Evolutionary conservation across 306 rosid species (phyloP), one percentile per base, ranked within the genome.

Genomic region (Cyclanthera cordifolia): DNA sequence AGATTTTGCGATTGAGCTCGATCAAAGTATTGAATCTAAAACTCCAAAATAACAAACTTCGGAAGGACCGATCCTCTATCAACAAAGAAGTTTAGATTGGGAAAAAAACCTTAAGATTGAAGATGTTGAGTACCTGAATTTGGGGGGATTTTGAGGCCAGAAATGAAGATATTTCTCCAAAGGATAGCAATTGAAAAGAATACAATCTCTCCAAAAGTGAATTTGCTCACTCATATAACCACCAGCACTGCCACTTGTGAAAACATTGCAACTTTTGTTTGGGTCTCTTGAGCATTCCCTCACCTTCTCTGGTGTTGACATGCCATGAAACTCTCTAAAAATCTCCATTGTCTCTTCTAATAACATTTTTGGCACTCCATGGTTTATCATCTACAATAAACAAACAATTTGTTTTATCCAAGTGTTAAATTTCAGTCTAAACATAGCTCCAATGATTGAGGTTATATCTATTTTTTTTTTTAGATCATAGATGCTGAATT

Each of bases 61-160:
- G n/a, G n/a, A n/a, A n/a, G n/a, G n/a, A n/a, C n/a, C n/a, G n/a
- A n/a, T n/a, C n/a, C n/a, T n/a, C n/a, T n/a, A n/a, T n/a, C n/a
- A n/a, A n/a, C n/a, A n/a, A n/a, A n/a, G n/a, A n/a, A n/a, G n/a
- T n/a, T n/a, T n/a, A n/a, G n/a, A n/a, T n/a, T n/a, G n/a, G n/a
- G n/a, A n/a, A n/a, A n/a, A n/a, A n/a, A n/a, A n/a, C n/a, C n/a
- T n/a, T n/a, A n/a, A n/a, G n/a, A n/a, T n/a, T n/a, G n/a, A n/a
- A n/a, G n/a, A n/a, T n/a, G n/a, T n/a, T n/a, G 2, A 11, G 11
- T 49, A 54, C 60, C 90, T 72, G 46, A 82, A 89, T 39, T 28
- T 67, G 2, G 45, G 8, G 27, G 96, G 95, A 69, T 90, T 87
- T 7, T 76, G 32, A 60, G 96, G 96, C 91, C 89, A 90, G 78